Conservation (phyloP, 345 rosid species). For the Melastoma malabathricum region DNA sequence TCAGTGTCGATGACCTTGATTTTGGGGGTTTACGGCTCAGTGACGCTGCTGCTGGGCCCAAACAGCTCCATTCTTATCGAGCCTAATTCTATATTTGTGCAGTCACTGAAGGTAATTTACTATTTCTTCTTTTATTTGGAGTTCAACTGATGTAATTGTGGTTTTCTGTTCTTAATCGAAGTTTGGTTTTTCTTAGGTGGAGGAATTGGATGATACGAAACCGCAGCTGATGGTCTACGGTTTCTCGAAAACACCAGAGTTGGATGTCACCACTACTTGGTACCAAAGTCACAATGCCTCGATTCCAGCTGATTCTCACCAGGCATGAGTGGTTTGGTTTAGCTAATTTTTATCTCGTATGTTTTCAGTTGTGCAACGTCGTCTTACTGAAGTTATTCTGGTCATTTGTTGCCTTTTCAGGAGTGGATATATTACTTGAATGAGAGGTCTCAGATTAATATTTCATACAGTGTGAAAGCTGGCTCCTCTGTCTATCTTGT, state of each 20-base stretch:
- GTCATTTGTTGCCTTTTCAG: constrained; percentile 22
- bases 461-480: constrained; percentile 43
- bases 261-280: constrained; percentile 53
- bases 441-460: constrained; percentile 59
- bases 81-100: constrained; percentile 71
- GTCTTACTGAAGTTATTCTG: not conserved
- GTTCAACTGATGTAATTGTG: not conserved
- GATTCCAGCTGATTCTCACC: constrained; percentile 56
- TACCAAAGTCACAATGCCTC: constrained; percentile 27
- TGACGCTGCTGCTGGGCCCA: constrained; percentile 53
- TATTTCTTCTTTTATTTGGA: not conserved
- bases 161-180: not conserved
- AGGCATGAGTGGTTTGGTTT: constrained; percentile 31
- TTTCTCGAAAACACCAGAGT: constrained; percentile 53
- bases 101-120: constrained; percentile 46
- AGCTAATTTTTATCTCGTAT: not conserved
- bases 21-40: constrained; percentile 72
- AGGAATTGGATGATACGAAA: constrained; percentile 36
- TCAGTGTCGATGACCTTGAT: constrained; percentile 85
- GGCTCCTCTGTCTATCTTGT: constrained; percentile 56
- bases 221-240: constrained; percentile 46
- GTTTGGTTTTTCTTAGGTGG: constrained; percentile 34
- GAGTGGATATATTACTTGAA: constrained; percentile 69
- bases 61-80: constrained; percentile 49
- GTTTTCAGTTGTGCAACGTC: constrained; percentile 1